Base-by-base conservation (phyloP, 495 filamentous ascomycete genomes). In the Lepraria neglecta region DNA sequence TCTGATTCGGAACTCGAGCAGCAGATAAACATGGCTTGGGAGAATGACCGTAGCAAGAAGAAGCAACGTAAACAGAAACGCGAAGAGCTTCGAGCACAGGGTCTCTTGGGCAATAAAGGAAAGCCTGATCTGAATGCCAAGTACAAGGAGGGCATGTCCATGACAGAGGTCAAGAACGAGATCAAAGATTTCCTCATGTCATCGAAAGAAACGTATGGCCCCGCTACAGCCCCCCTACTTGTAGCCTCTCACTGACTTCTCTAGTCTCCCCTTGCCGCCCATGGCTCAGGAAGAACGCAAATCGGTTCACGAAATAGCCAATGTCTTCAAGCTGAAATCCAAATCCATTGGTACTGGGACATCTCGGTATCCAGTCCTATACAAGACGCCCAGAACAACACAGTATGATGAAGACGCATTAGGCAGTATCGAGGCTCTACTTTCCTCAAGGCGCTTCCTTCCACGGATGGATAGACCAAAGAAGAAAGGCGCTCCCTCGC, bases 11-110 rank as follows among this genome's bases (percentile, higher is more conserved):
- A 96, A 19, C 73, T 95, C 1, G 84, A 87, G 65, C 73, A 76
- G 1, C 74, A 77, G 10, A 68, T 97, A 17, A 73, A 79, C 31
- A 73, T 69, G 21, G 74, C 82, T 7, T 95, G 88, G 87, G 78
- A 84, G 63, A 86, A 82, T 44, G 92, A 97, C 67, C 80, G 91
- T n/a, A 67, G 76, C 53, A 91, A 88, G 73, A 99, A 97, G 75
- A 88, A 85, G 56, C 70, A 73, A 3, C 86, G 81, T 63, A 99
- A 96, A 73, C 77, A 84, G 67, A 83, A 90, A 63, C 86, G 94
- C 6, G 87, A 95, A 70, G 81, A 86, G 58, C 77, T 94, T 28
- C 87, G 92, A 31, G 77, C 82, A 0, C 79, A 90, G 69, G 95
- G 95, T 7, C 68, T 96, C 38, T 79, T 97, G 14, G 87, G 89